Conservation (phyloP, 192 early-diverging fungal species). For the Pilaira anomala region DNA sequence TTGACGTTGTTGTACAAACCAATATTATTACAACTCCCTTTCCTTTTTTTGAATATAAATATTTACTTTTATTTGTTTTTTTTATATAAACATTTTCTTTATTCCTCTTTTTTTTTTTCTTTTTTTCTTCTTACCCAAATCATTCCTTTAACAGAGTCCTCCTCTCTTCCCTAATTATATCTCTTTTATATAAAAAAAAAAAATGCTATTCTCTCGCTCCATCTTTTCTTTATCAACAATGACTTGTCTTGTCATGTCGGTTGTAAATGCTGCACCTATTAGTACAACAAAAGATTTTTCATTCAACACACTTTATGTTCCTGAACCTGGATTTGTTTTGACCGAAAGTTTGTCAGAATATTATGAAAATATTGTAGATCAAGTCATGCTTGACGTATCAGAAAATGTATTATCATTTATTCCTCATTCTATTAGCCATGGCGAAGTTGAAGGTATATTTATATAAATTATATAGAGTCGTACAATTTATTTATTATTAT, state of each 20-base stretch:
- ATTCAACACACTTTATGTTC: not conserved
- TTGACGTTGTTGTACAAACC: not conserved
- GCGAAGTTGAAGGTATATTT: conserved; percentile 10
- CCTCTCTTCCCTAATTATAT: not conserved
- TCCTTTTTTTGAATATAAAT: conserved; percentile 17
- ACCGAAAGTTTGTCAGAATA: conserved; percentile 25
- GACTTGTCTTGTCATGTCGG: not conserved
- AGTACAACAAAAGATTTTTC: too few relatives aligned
- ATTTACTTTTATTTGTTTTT: conserved; percentile 18
- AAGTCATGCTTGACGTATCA: conserved; percentile 15
- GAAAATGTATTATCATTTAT: conserved; percentile 9
- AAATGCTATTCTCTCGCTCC: conserved; percentile 16
- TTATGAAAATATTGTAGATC: conserved; percentile 30
- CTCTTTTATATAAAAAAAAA: too few relatives aligned
- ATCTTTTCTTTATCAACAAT: conserved; percentile 1
- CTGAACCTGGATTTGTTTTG: conserved; percentile 4
- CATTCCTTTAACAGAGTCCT: conserved; percentile 7
- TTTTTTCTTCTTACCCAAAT: conserved; percentile 6
- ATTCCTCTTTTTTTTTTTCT: conserved; percentile 13
- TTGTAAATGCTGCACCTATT: conserved; percentile 4
- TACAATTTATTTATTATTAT: conserved; percentile 1
- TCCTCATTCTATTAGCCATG: conserved; percentile 9
- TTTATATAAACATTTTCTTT: conserved; percentile 16
- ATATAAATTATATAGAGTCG: not conserved
- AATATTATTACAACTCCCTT: not conserved